These are phyloP conservation scores for Climacium dendroides DNA, from an alignment of 225 moss, liverwort and hornwort genomes.

Conservation along the genomic window DNA sequence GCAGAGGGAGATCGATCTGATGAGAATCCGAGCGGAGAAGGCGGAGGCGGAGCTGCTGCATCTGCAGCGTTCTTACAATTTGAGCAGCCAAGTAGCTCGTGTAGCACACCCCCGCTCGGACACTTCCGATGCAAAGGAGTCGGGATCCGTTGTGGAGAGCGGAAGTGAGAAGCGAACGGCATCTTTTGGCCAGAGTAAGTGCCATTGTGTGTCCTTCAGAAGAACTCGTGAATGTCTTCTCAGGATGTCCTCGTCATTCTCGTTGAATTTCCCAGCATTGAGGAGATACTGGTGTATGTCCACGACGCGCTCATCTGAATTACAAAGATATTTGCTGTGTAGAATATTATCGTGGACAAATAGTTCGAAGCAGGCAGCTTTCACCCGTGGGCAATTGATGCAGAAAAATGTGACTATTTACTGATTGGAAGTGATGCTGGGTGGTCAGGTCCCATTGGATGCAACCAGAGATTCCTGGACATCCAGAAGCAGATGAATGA, in stretches of 20 bases:
- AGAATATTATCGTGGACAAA: too few relatives aligned
- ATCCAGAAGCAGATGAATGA: slow-evolving; percentile 42
- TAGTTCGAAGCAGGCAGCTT: background rate
- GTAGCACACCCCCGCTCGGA: background rate
- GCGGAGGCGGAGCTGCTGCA: slow-evolving; percentile 71
- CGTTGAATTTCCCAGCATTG: background rate
- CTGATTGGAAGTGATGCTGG: background rate
- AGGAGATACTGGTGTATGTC: too few relatives aligned
- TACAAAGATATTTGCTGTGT: background rate
- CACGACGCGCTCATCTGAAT: background rate
- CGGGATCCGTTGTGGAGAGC: background rate
- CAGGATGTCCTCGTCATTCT: background rate
- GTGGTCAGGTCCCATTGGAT: slow-evolving; percentile 4
- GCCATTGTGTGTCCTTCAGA: too few relatives aligned
- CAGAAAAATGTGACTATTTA: too few relatives aligned
- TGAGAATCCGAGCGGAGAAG: slow-evolving; percentile 65
- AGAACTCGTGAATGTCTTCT: too few relatives aligned
- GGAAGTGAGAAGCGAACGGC: background rate
- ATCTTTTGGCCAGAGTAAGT: slow-evolving; percentile 8
- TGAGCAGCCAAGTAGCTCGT: background rate
- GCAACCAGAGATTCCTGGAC: slow-evolving; percentile 35
- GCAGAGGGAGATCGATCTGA: slow-evolving; percentile 49
- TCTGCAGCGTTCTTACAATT: slow-evolving; percentile 55
- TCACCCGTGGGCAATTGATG: background rate
- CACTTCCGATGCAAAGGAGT: slow-evolving; percentile 3